Evolutionary conservation across 805 yeast species (phyloP).

Genomic region (Trichomonascus vanleenenianus): DNA sequence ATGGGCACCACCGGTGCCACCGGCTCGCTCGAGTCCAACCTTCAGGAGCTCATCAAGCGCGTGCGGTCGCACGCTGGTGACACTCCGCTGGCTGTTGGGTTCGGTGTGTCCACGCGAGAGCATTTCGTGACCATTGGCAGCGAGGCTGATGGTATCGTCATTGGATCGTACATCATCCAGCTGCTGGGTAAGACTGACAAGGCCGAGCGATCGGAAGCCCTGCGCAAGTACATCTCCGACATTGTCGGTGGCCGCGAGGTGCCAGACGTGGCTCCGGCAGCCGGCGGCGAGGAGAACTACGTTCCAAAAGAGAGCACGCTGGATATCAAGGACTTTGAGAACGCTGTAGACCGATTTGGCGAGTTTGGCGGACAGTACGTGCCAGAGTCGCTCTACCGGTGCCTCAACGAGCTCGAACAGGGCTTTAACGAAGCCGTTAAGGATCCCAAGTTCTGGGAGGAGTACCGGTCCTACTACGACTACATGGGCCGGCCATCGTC

Average conservation of each 20-base stretch:
- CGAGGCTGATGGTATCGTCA: slow-evolving; percentile 90
- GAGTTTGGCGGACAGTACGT: slow-evolving; percentile 98
- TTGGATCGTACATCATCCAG: slow-evolving; percentile 80
- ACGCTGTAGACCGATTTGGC: slow-evolving; percentile 76
- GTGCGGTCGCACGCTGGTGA: slow-evolving; percentile 69
- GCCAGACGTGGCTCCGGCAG: slow-evolving; percentile 4
- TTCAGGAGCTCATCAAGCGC: slow-evolving; percentile 60
- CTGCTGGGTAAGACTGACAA: slow-evolving; percentile 54
- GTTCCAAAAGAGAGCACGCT: slow-evolving; percentile 10
- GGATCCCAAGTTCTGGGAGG: slow-evolving; percentile 91
- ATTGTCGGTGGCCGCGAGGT: slow-evolving; percentile 50
- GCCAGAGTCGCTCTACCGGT: slow-evolving; percentile 91
- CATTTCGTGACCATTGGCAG: slow-evolving; percentile 76
- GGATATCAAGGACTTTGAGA: slow-evolving; percentile 28
- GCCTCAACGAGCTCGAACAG: slow-evolving; percentile 79
- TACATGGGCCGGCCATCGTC: slow-evolving; percentile 97
- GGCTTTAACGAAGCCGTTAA: slow-evolving; percentile 85
- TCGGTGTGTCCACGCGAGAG: slow-evolving; percentile 91
- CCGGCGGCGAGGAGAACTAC: slow-evolving; percentile 27
- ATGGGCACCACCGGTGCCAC: slow-evolving; percentile 98
- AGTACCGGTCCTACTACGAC: slow-evolving; percentile 71
- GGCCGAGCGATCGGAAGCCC: slow-evolving; percentile 48
- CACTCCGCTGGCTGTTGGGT: slow-evolving; percentile 89
- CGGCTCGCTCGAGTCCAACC: slow-evolving; percentile 51
- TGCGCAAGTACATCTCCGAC: slow-evolving; percentile 57